These are phyloP conservation scores for Trichosanthes cucumerina DNA, from an alignment of 306 rosid species.

Conservation along the genomic window DNA sequence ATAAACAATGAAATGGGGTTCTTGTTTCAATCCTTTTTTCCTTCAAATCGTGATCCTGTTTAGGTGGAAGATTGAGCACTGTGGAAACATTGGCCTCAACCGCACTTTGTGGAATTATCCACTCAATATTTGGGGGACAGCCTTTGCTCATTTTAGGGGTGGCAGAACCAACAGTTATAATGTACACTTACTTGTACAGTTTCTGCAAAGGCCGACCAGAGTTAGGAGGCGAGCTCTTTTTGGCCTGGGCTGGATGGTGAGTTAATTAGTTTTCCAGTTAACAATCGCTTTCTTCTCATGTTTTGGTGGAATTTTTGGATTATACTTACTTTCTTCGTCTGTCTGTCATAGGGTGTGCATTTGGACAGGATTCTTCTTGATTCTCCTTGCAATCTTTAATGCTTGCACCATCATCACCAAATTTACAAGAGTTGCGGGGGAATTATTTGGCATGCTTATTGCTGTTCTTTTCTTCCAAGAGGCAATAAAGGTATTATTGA, in stretches of 20 bases:
- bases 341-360: slow-evolving; percentile 61
- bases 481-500: slow-evolving; percentile 55
- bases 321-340: not conserved
- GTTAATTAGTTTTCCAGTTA: not conserved
- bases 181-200: slow-evolving; percentile 75
- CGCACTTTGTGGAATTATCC: slow-evolving; percentile 83
- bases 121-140: slow-evolving; percentile 79
- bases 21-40: not conserved
- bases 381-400: slow-evolving; percentile 70
- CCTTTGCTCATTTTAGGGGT: slow-evolving; percentile 80
- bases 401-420: slow-evolving; percentile 53
- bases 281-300: not conserved
- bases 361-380: slow-evolving; percentile 61
- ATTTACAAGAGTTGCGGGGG: slow-evolving; percentile 87
- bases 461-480: slow-evolving; percentile 75
- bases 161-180: slow-evolving; percentile 89
- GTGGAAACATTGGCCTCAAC: slow-evolving; percentile 87
- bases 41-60: not conserved
- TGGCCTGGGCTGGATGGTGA: slow-evolving; percentile 94
- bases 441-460: slow-evolving; percentile 81
- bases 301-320: not conserved
- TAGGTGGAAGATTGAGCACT: slow-evolving; percentile 80
- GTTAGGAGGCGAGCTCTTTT: slow-evolving; percentile 48
- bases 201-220: slow-evolving; percentile 46
- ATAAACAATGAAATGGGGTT: not conserved